Percentiles rank a stretch among this genome's conserved stretches.
Evolutionary conservation across 768 basidiomycete species (phyloP).

Genomic region (Daedalea quercina): DNA sequence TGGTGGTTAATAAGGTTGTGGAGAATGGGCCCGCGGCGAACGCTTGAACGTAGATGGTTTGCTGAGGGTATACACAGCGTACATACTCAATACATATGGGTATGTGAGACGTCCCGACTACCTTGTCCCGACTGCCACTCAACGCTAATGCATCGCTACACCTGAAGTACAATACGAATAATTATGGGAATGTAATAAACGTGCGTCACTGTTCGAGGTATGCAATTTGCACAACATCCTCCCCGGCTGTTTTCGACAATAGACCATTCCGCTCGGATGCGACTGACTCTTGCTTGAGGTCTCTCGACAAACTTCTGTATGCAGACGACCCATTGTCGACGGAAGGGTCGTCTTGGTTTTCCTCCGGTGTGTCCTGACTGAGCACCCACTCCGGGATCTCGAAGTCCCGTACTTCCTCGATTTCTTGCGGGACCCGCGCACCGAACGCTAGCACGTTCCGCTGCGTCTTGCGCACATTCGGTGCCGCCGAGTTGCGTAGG

Average conservation of each 20-base stretch:
- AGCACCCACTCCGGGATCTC: conserved; percentile 49
- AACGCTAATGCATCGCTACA: conserved; percentile 9
- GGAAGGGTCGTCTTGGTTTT: background rate
- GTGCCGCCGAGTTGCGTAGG: conserved; percentile 37
- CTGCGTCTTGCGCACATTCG: conserved; percentile 40
- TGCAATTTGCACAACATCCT: background rate
- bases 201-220: background rate
- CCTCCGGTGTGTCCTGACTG: background rate
- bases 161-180: background rate
- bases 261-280: background rate
- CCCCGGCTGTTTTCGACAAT: background rate
- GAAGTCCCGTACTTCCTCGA: conserved; percentile 47
- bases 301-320: background rate
- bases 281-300: background rate
- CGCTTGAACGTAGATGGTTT: background rate
- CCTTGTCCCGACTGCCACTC: conserved; percentile 1
- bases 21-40: background rate
- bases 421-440: conserved; percentile 40
- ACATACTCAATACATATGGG: conserved; percentile 6
- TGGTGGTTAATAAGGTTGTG: conserved; percentile 5
- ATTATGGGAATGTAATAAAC: background rate
- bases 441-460: conserved; percentile 58
- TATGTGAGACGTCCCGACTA: background rate
- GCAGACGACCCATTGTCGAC: background rate
- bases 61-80: background rate